Evolutionary conservation across 1,139 yeast species (phyloP).

Genomic region (Diutina siamensis): DNA sequence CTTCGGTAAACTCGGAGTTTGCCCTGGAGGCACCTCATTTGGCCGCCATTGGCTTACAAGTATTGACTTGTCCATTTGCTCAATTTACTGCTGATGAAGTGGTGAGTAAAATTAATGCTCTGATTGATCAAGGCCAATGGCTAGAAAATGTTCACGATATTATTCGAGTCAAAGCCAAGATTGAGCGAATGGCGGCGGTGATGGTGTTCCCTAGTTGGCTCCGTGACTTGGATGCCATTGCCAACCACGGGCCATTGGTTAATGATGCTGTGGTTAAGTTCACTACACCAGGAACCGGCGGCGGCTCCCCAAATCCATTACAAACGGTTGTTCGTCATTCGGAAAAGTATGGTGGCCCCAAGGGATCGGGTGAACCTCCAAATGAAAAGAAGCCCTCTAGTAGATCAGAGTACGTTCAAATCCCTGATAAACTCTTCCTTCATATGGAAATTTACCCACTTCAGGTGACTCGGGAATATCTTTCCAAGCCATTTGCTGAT

Average conservation of each 20-base stretch:
- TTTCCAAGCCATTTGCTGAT: conserved; percentile 11
- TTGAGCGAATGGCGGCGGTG: not conserved
- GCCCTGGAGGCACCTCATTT: not conserved
- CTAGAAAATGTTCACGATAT: not conserved
- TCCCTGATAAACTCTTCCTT: conserved; percentile 15
- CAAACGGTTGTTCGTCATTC: not conserved
- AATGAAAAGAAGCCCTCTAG: not conserved
- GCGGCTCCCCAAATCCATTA: no score
- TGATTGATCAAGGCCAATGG: not conserved
- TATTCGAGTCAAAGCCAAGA: not conserved
- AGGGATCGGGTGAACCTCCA: not conserved
- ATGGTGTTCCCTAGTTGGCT: not conserved
- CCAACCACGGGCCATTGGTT: not conserved
- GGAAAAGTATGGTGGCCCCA: not conserved
- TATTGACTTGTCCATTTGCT: not conserved
- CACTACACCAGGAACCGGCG: no score
- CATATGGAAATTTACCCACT: conserved; percentile 12
- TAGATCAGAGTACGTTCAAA: conserved; percentile 11
- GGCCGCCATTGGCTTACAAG: not conserved
- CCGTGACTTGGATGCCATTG: not conserved
- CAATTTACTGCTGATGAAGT: not conserved
- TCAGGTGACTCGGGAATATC: conserved; percentile 12
- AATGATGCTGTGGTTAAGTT: no score
- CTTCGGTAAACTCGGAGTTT: not conserved
- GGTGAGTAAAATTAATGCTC: not conserved